Conservation (phyloP, 2,329 filamentous ascomycete species). For the Colletotrichum scovillei region DNA sequence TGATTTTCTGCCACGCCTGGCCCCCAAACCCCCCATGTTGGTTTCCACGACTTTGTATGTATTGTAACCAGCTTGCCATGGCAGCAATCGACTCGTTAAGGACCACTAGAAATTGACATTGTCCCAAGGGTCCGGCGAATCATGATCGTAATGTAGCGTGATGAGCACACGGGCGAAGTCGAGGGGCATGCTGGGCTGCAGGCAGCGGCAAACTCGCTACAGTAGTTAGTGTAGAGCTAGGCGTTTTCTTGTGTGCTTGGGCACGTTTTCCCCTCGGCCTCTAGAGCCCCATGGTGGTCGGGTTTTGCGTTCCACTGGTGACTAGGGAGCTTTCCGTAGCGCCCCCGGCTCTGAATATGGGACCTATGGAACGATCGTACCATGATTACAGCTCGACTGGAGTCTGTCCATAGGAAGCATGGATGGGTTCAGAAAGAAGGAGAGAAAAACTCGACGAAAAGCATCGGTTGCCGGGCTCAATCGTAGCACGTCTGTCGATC, state of each 20-base stretch:
- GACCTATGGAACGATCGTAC: conserved; percentile 28
- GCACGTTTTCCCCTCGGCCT: background rate
- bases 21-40: background rate
- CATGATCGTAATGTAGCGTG: background rate
- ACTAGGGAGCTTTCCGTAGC: background rate
- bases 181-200: background rate
- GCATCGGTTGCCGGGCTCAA: background rate
- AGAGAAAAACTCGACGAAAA: background rate
- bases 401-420: background rate
- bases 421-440: background rate
- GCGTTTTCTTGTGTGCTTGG: background rate
- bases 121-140: conserved; percentile 6
- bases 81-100: conserved; percentile 1
- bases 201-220: background rate
- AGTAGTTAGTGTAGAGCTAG: background rate
- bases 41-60: conserved; percentile 4
- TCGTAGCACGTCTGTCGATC: background rate
- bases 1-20: background rate
- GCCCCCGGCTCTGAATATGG: conserved; percentile 11
- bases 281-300: background rate
- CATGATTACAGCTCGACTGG: conserved; percentile 17
- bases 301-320: conserved; percentile 2
- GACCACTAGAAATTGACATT: conserved; percentile 6
- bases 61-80: conserved; percentile 1
- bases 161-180: background rate